Conservation (phyloP, 2,329 filamentous ascomycete genomes). For the Trichoderma breve region DNA sequence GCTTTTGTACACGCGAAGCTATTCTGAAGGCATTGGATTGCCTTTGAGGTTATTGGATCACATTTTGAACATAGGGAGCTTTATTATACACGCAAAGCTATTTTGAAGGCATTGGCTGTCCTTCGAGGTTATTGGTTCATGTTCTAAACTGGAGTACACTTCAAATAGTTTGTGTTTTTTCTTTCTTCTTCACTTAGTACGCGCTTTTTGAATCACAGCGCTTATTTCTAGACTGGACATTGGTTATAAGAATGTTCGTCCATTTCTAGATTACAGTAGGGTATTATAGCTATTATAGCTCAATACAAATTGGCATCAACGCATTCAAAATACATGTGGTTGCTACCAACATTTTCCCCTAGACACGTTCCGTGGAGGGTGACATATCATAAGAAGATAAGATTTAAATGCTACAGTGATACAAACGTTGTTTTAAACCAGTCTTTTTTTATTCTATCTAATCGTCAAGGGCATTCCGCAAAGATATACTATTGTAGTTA, state of each 20-base stretch:
- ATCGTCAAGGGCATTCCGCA: no score
- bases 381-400: background rate
- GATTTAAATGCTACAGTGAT: background rate
- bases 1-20: background rate
- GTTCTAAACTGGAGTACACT: background rate
- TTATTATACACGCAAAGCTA: background rate
- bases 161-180: background rate
- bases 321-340: background rate
- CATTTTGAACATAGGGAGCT: background rate
- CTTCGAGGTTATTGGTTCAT: background rate
- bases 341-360: background rate
- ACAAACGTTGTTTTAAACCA: background rate
- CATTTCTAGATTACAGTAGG: background rate
- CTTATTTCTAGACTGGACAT: background rate
- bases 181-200: background rate
- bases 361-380: background rate
- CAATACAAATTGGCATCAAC: background rate
- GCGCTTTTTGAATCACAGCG: background rate
- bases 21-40: background rate
- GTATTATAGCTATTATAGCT: background rate
- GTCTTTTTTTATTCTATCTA: background rate
- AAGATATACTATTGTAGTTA: background rate
- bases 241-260: background rate
- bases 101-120: background rate
- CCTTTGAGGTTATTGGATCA: background rate